These are phyloP conservation scores for Auxenochlorella pyrenoidosa DNA, from an alignment of 139 green algal species.

Conservation along the genomic window DNA sequence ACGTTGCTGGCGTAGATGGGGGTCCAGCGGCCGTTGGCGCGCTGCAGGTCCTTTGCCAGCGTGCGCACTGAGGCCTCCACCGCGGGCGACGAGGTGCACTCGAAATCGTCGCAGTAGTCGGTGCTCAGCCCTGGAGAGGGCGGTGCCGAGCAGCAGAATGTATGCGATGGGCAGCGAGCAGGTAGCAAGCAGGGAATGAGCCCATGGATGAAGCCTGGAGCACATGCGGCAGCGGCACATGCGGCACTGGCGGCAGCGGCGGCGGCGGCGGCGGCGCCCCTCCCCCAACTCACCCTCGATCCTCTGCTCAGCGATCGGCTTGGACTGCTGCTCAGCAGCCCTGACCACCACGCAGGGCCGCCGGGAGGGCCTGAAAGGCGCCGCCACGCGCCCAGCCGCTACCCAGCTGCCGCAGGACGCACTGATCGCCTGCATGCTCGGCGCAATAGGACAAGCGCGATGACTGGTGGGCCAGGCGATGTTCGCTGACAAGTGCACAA, in stretches of 20 bases:
- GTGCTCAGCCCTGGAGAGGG: conserved; percentile 22
- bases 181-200: neutral
- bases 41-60: conserved; percentile 60
- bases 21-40: conserved; percentile 44
- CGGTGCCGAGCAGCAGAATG: neutral
- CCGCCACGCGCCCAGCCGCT: too few relatives aligned
- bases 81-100: conserved; percentile 70
- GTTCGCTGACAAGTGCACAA: too few relatives aligned
- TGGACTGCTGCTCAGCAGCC: neutral
- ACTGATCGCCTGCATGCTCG: too few relatives aligned
- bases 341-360: too few relatives aligned
- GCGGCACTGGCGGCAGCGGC: neutral
- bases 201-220: neutral
- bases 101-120: conserved; percentile 81
- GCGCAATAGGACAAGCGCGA: too few relatives aligned
- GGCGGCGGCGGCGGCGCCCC: neutral
- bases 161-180: too few relatives aligned
- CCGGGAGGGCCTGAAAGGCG: too few relatives aligned
- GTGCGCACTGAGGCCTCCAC: conserved; percentile 74
- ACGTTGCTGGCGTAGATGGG: conserved; percentile 51
- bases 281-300: neutral
- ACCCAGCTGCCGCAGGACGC: too few relatives aligned
- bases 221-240: neutral
- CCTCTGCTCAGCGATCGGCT: neutral
- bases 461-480: too few relatives aligned